These are phyloP conservation scores for Actinomortierella ambigua DNA, from an alignment of 371 early-diverging fungal species.

Conservation along the genomic window DNA sequence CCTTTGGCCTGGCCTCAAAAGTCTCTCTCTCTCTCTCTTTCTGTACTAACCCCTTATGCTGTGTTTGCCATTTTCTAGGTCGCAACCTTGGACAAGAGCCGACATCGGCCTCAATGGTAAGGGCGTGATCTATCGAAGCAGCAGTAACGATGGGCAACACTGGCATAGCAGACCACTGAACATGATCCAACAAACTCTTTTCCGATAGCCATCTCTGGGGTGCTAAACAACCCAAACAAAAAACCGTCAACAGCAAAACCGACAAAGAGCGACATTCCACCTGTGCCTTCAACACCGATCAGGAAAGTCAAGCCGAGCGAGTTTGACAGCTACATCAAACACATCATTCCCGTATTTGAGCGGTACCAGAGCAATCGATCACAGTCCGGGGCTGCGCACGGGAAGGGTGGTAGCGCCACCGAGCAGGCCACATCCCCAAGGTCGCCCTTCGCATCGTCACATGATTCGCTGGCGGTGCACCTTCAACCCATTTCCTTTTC, in stretches of 20 bases:
- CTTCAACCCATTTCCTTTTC: no score
- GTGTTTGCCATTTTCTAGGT: no score
- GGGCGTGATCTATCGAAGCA: neutral
- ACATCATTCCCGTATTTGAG: slow-evolving; percentile 65
- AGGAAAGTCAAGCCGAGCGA: slow-evolving; percentile 64
- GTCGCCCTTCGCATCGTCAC: slow-evolving; percentile 34
- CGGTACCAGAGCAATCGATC: slow-evolving; percentile 61
- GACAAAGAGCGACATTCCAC: slow-evolving; percentile 67
- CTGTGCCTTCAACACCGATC: slow-evolving; percentile 69
- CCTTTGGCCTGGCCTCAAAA: neutral
- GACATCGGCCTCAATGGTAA: slow-evolving; percentile 68
- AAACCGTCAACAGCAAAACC: slow-evolving; percentile 52
- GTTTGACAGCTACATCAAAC: slow-evolving; percentile 69
- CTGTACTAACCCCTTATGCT: neutral
- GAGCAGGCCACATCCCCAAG: slow-evolving; percentile 24
- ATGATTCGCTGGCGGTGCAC: slow-evolving; percentile 29
- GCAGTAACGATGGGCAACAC: neutral
- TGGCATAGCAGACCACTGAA: neutral
- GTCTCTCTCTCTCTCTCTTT: neutral
- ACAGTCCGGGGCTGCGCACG: slow-evolving; percentile 24
- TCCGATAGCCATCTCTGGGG: slow-evolving; percentile 50
- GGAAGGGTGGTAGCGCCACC: slow-evolving; percentile 37
- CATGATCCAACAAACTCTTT: neutral
- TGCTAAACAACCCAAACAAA: slow-evolving; percentile 64
- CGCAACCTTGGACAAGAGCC: slow-evolving; percentile 65